Percentiles rank a stretch among this genome's conserved stretches.
phyloP scores from a whole-genome alignment of 2,329 filamentous ascomycete genomes.

The Claviceps capensis region DNA sequence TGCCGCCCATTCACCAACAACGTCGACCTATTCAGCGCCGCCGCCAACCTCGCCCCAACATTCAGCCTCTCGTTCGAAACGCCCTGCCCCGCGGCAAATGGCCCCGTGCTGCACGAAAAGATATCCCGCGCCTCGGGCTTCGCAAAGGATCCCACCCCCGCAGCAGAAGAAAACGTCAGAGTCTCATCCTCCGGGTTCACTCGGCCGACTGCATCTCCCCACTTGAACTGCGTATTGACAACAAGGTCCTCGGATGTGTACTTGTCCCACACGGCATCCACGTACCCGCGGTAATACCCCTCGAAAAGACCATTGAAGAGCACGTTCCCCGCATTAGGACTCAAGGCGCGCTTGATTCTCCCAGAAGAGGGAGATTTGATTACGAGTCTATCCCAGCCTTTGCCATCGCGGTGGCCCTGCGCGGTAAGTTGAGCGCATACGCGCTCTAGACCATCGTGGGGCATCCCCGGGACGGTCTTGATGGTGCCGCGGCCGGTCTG shows the following conservation, averaged over 20 bases:
- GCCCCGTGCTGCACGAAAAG: conserved; percentile 40
- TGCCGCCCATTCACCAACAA: conserved; percentile 39
- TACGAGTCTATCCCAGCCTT: conserved; percentile 39
- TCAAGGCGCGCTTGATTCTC: conserved; percentile 34
- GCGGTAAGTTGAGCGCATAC: conserved; percentile 30
- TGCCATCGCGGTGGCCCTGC: conserved; percentile 32
- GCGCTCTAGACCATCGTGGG: conserved; percentile 28
- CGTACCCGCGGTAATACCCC: conserved; percentile 36
- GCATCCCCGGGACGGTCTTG: conserved; percentile 36
- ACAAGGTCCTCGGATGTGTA: conserved; percentile 30
- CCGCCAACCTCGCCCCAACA: conserved; percentile 59
- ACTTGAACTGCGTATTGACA: conserved; percentile 39
- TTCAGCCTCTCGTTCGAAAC: conserved; percentile 38
- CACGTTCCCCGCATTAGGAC: conserved; percentile 36
- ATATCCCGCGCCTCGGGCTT: conserved; percentile 35
- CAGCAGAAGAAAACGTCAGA: conserved; percentile 22
- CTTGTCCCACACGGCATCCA: conserved; percentile 37
- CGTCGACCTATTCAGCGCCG: conserved; percentile 63
- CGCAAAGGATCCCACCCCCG: conserved; percentile 29
- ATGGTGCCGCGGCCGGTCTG: conserved; percentile 29
- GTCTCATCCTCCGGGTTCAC: conserved; percentile 20
- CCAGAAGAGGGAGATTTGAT: conserved; percentile 26
- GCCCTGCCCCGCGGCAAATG: conserved; percentile 34
- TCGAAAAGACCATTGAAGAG: conserved; percentile 30
- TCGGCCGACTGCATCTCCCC: conserved; percentile 33